Evolutionary conservation across 2,329 filamentous ascomycete genomes (phyloP).

Genomic region (Penicillium sp.): DNA sequence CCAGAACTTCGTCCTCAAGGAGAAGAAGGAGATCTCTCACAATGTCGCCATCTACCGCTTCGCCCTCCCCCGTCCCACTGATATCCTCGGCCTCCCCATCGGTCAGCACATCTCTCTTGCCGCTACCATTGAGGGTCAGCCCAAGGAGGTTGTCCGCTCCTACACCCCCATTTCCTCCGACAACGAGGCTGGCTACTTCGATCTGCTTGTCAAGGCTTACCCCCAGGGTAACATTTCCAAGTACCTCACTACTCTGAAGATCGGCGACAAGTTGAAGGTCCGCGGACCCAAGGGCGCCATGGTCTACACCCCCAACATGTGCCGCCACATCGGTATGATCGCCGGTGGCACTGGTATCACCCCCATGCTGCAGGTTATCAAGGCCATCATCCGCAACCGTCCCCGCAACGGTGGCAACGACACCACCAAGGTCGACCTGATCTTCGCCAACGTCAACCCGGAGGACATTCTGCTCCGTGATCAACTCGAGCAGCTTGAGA

Average conservation of each 20-base stretch:
- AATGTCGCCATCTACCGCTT: slow-evolving; percentile 99
- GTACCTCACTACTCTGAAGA: slow-evolving; percentile 74
- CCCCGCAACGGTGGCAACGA: slow-evolving; percentile 63
- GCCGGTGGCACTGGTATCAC: slow-evolving; percentile 97
- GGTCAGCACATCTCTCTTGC: slow-evolving; percentile 98
- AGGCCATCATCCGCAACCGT: slow-evolving; percentile 80
- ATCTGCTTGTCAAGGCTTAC: slow-evolving; percentile 97
- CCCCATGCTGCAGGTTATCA: slow-evolving; percentile 94
- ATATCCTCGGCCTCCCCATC: slow-evolving; percentile 92
- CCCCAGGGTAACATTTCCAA: slow-evolving; percentile 96
- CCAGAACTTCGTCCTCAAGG: slow-evolving; percentile 87
- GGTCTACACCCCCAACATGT: slow-evolving; percentile 96
- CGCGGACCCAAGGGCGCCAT: slow-evolving; percentile 95
- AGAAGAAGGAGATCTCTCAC: slow-evolving; percentile 95
- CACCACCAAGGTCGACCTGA: slow-evolving; percentile 83
- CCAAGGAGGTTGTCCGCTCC: slow-evolving; percentile 81
- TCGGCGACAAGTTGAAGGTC: slow-evolving; percentile 86
- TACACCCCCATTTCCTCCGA: slow-evolving; percentile 92
- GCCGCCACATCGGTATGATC: slow-evolving; percentile 94
- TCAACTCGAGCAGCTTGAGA: slow-evolving; percentile 75
- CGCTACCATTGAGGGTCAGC: slow-evolving; percentile 69
- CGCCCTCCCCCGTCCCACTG: slow-evolving; percentile 68
- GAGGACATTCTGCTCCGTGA: slow-evolving; percentile 93
- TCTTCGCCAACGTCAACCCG: slow-evolving; percentile 93
- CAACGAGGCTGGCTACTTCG: slow-evolving; percentile 85